These are phyloP conservation scores for Fomitopsis serialis DNA, from an alignment of 768 basidiomycete species.

Conservation along the genomic window DNA sequence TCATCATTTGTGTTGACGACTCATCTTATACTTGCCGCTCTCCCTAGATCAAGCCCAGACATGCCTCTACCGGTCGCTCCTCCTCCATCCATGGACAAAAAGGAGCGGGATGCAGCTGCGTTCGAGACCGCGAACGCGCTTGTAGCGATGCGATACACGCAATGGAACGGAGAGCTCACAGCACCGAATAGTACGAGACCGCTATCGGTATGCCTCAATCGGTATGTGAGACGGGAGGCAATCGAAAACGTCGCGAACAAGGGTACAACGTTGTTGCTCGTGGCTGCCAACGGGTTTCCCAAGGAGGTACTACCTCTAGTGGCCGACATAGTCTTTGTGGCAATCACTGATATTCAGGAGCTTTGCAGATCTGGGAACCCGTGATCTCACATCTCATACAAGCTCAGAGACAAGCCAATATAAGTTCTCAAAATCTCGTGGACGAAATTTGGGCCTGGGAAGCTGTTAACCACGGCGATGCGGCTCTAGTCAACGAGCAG, in stretches of 20 bases:
- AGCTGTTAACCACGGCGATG: constrained; percentile 79
- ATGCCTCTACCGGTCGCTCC: constrained; percentile 32
- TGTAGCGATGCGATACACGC: constrained; percentile 25
- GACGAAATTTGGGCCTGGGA: constrained; percentile 83
- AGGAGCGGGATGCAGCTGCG: constrained; percentile 14
- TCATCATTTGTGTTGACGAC: constrained; percentile 38
- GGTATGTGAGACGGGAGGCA: constrained; percentile 47
- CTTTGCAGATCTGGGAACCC: constrained; percentile 55
- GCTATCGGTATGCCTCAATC: constrained; percentile 69
- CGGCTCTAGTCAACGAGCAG: constrained; percentile 60
- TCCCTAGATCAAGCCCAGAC: constrained; percentile 39
- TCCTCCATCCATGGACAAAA: constrained; percentile 28
- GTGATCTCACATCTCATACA: constrained; percentile 48
- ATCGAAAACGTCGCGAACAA: neutral
- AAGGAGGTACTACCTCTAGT: constrained; percentile 62
- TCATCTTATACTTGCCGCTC: constrained; percentile 50
- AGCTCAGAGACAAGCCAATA: constrained; percentile 22
- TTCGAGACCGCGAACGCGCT: constrained; percentile 20
- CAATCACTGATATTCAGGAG: constrained; percentile 35
- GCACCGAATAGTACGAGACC: constrained; percentile 24
- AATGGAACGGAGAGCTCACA: constrained; percentile 18
- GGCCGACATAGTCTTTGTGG: neutral
- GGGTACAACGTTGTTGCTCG: constrained; percentile 66
- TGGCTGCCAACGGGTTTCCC: constrained; percentile 82
- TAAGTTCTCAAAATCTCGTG: constrained; percentile 29